phyloP scores from a whole-genome alignment of 306 rosid genomes.

The Prunus mira region DNA sequence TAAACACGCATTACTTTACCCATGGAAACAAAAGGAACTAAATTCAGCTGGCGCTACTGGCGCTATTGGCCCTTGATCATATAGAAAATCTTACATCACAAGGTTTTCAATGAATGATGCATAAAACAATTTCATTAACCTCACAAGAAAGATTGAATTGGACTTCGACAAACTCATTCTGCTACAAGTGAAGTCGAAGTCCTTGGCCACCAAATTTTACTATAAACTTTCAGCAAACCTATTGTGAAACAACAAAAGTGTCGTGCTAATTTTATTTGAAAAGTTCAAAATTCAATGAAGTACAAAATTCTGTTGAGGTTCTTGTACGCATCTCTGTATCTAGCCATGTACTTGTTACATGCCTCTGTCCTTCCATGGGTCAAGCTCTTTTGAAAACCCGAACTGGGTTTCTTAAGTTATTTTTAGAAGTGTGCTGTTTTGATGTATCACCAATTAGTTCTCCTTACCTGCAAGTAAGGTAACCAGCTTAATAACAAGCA shows the following conservation, averaged over 20 bases:
- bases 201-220: background rate
- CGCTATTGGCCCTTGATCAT: background rate
- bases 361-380: background rate
- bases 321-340: background rate
- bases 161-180: background rate
- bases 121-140: background rate
- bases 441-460: background rate
- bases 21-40: background rate
- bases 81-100: background rate
- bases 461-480: conserved; percentile 20
- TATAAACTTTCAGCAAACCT: background rate
- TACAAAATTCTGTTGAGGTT: background rate
- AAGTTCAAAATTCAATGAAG: background rate
- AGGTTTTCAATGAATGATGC: background rate
- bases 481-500: background rate
- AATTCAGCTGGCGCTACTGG: no score
- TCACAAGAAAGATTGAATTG: background rate
- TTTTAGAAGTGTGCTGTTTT: background rate
- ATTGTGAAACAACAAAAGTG: background rate
- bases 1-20: no score
- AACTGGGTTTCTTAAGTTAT: background rate
- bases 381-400: background rate
- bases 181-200: background rate
- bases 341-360: background rate
- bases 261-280: background rate